Evolutionary conservation across 139 green algal species (phyloP), one percentile per base, ranked within the genome.

Genomic region (Chloropicon primus): DNA sequence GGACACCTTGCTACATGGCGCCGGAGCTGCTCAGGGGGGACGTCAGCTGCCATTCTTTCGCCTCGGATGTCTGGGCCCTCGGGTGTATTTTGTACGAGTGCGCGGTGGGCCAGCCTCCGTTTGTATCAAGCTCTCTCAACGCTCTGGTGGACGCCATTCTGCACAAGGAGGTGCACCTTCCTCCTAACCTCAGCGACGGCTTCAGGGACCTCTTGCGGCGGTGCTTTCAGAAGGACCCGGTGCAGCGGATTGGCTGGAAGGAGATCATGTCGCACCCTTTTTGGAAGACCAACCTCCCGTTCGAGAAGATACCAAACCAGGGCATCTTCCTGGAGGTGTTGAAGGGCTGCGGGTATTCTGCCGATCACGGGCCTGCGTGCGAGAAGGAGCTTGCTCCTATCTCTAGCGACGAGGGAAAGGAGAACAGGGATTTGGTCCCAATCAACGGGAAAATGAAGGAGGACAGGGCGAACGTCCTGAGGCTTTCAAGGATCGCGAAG

Each of bases 61-160:
- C 86, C 2, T 91, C 86, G 0, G 94, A 98, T 84, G 83, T 98
- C 27, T 98, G 90, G 89, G 88, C 91, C 0, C 83, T 98, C 0
- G 94, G 94, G 22, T 97, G 92, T 82, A 85, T 97, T 28, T 86
- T 98, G 74, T 97, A 96, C 78, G 92, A 98, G 84, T 95, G 89
- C 77, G 86, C 86, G 10, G 87, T 90, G 22, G 94, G 94, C 1
- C 77, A 83, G 1, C 92, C 92, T 24, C 93, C 94, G 28, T 98
- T 98, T 80, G 76, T 93, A 22, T 89, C 88, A 28, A 82, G 83
- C 5, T 90, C 82, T 25, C 89, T 97, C 75, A 89, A 86, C 24
- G 79, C 93, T 81, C 89, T 97, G 26, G 88, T 92, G 23, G 78
- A 89, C 3, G 82, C 89, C 76, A 91, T 96, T 29, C 80, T 94